phyloP scores from a whole-genome alignment of 2,329 filamentous ascomycete species.

The Pseudogymnoascus sp. region DNA sequence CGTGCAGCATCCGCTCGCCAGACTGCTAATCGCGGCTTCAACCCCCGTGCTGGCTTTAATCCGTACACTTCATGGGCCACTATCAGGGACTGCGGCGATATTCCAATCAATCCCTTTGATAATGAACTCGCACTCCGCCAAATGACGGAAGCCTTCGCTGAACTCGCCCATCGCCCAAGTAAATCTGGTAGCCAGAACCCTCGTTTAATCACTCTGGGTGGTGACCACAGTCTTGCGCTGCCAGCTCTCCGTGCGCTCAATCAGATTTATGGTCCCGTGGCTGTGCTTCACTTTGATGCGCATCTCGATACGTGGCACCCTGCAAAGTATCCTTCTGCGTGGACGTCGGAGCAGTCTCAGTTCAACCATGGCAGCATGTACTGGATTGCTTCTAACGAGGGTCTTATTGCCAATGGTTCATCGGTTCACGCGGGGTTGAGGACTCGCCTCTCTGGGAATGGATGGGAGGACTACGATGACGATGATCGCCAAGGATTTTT shows the following conservation, averaged over 20 bases:
- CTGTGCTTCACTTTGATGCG: slow-evolving; percentile 68
- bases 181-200: slow-evolving; percentile 27
- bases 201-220: slow-evolving; percentile 62
- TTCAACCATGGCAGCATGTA: slow-evolving; percentile 92
- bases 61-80: slow-evolving; percentile 73
- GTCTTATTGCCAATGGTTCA: slow-evolving; percentile 64
- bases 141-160: slow-evolving; percentile 73
- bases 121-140: slow-evolving; percentile 73
- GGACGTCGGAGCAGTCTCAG: slow-evolving; percentile 60
- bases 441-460: slow-evolving; percentile 61
- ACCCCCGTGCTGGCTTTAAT: slow-evolving; percentile 73
- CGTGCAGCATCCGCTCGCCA: slow-evolving; percentile 76
- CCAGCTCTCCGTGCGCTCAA: slow-evolving; percentile 61
- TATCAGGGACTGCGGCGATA: slow-evolving; percentile 84
- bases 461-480: slow-evolving; percentile 61
- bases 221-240: slow-evolving; percentile 64
- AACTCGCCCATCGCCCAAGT: slow-evolving; percentile 45
- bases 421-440: slow-evolving; percentile 79
- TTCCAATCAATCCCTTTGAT: slow-evolving; percentile 79
- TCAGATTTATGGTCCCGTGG: slow-evolving; percentile 54
- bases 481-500: slow-evolving; percentile 71
- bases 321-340: slow-evolving; percentile 69
- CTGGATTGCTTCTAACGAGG: slow-evolving; percentile 77
- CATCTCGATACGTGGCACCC: slow-evolving; percentile 29
- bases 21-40: slow-evolving; percentile 72